Base-by-base conservation (phyloP, 2,329 filamentous ascomycete species). In the Penicillium expansum region DNA sequence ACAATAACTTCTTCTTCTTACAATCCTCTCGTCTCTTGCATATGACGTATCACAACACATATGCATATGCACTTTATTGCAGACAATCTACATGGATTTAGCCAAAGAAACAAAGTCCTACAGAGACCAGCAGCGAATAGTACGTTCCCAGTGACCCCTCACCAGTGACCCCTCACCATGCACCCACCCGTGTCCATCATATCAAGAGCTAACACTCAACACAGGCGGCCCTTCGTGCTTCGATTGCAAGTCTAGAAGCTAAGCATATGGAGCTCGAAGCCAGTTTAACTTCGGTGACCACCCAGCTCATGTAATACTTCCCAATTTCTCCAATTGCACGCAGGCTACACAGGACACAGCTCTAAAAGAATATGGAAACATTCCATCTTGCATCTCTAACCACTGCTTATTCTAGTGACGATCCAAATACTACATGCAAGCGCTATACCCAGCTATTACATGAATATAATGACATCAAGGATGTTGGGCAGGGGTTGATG, bases 401-500 rank as follows among this genome's bases (percentile, higher is more conserved):
- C 9, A 27, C 10, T 11, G 11, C 3, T n/a, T 18, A 43, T 14
- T 27, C 2, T 44, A 72, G 69, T 24, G 59, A 71, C 62, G 76
- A 79, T 11, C 78, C 83, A 0, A 76, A 82, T 39, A 72, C 74
- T 20, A 82, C 83, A 10, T 83, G 88, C 50, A 81, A 84, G 52
- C 75, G 76, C 32, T 87, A 90, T 69, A 90, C 90, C 66, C 79
- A 79, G 57, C 76, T 86, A 4, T 76, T 90, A 32, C 86, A 89
- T 62, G 77, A 83, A 56, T 90, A 90, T 73, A 90, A 90, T 65
- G 86, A 89, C 69, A 84, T 89, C 64, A 85, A 86, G 60, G 87
- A 90, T 69, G 77, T 88, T 8, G 87, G 83, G 0, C 82, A 86
- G 66, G 86, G 86, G 0, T 67, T 90, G 30, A 80, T 89, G 73